Evolutionary conservation across 495 filamentous ascomycete genomes (phyloP).

Genomic region (Halenospora varia): DNA sequence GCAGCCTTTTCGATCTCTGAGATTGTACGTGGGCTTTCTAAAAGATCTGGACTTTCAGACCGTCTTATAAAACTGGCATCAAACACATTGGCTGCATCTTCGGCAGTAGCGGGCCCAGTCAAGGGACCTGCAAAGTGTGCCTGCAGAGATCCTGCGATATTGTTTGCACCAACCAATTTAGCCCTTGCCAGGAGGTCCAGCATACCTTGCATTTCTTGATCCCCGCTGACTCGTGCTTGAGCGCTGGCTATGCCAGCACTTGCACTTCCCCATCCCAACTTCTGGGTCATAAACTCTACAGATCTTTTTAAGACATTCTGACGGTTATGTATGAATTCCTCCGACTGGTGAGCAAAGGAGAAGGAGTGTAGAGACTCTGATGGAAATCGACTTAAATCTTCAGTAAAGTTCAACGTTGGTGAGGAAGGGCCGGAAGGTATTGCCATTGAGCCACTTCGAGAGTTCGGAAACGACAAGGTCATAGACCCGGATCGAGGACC

Average conservation of each 20-base stretch:
- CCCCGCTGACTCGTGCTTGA: constrained; percentile 76
- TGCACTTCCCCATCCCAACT: constrained; percentile 71
- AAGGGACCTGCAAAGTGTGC: constrained; percentile 53
- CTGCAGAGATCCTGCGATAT: constrained; percentile 36
- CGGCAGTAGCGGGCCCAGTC: constrained; percentile 69
- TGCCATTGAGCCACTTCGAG: constrained; percentile 25
- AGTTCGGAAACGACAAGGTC: constrained; percentile 41
- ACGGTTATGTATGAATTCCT: constrained; percentile 82
- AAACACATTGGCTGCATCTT: constrained; percentile 69
- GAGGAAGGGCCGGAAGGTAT: constrained; percentile 52
- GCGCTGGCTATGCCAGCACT: constrained; percentile 65
- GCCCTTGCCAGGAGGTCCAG: constrained; percentile 80
- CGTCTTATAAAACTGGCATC: constrained; percentile 65
- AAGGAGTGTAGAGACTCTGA: constrained; percentile 97
- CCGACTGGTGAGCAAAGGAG: constrained; percentile 94
- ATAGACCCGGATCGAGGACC: constrained; percentile 61
- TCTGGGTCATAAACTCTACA: constrained; percentile 96
- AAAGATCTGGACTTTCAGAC: constrained; percentile 46
- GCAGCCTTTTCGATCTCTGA: constrained; percentile 25
- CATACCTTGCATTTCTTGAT: constrained; percentile 85
- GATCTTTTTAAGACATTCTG: constrained; percentile 93
- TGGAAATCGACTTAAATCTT: constrained; percentile 89
- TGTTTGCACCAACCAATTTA: constrained; percentile 59
- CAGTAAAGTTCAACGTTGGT: constrained; percentile 64
- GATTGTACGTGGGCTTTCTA: constrained; percentile 32